phyloP scores from a whole-genome alignment of 179 eudicot species.

The Amaranthus tricolor region DNA sequence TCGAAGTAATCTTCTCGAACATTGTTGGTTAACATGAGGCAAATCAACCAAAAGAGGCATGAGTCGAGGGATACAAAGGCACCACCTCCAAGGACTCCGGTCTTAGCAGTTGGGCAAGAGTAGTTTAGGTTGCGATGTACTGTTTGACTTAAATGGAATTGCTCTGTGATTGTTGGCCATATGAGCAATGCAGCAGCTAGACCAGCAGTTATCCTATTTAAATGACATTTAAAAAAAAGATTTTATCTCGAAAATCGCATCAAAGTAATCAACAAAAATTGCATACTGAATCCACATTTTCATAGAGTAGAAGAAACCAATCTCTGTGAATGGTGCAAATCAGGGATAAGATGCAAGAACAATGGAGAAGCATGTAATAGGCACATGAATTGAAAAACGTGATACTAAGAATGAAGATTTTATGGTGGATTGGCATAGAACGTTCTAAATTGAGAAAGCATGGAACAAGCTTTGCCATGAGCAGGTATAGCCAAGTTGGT shows the following conservation, averaged over 20 bases:
- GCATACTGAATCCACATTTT: background rate
- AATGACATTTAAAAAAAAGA: background rate
- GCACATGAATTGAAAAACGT: background rate
- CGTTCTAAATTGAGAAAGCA: background rate
- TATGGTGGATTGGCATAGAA: background rate
- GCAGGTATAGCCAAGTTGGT: background rate
- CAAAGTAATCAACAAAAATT: background rate
- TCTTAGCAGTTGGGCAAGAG: slow-evolving; percentile 91
- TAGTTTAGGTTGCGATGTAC: slow-evolving; percentile 52
- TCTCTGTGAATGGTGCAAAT: too few relatives aligned
- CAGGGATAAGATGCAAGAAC: too few relatives aligned
- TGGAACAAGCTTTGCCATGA: background rate
- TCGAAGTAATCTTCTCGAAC: slow-evolving; percentile 83
- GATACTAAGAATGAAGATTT: background rate
- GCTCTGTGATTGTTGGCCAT: slow-evolving; percentile 90
- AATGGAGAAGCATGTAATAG: background rate
- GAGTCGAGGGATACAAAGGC: slow-evolving; percentile 83
- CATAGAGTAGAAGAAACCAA: background rate
- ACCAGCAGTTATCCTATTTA: slow-evolving; percentile 54
- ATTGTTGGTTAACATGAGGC: slow-evolving; percentile 77
- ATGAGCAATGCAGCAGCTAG: slow-evolving; percentile 62
- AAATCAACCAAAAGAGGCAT: slow-evolving; percentile 84
- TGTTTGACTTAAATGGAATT: slow-evolving; percentile 51
- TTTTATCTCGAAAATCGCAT: background rate
- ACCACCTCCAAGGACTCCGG: slow-evolving; percentile 92